Evolutionary conservation across 495 filamentous ascomycete species (phyloP).

Genomic region (Aspergillus sclerotiicarbonarius): DNA sequence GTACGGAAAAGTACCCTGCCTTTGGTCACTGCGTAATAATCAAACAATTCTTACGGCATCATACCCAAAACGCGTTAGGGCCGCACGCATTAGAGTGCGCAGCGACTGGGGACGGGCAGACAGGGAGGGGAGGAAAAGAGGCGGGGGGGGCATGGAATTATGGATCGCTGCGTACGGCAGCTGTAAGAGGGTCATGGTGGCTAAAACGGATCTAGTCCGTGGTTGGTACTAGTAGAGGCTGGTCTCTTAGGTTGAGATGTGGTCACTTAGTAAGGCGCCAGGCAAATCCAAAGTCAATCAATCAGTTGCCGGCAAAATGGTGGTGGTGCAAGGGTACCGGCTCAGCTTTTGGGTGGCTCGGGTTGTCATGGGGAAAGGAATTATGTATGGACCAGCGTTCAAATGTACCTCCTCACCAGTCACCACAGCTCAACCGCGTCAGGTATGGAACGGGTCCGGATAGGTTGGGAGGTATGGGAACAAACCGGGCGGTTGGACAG

Average conservation of each 20-base stretch:
- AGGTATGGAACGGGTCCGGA: constrained; percentile 18
- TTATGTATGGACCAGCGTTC: no score
- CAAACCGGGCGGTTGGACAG: constrained; percentile 15
- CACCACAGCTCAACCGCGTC: neutral
- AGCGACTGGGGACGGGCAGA: constrained; percentile 3
- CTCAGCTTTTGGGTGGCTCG: constrained; percentile 7
- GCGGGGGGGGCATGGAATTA: constrained; percentile 8
- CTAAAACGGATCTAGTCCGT: neutral
- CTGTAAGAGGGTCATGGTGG: constrained; percentile 3
- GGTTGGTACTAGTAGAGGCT: neutral
- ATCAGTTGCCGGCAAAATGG: neutral
- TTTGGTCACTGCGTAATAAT: constrained; percentile 8
- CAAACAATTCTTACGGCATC: constrained; percentile 13
- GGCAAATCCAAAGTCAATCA: constrained; percentile 2
- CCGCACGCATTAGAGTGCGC: neutral
- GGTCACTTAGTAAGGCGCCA: neutral
- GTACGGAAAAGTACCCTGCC: constrained; percentile 15
- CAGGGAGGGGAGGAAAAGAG: constrained; percentile 1
- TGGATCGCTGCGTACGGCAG: constrained; percentile 9
- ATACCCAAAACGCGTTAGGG: constrained; percentile 6
- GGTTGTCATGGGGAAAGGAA: constrained; percentile 2
- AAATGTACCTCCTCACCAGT: neutral
- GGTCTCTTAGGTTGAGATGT: neutral
- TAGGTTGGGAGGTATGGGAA: constrained; percentile 14
- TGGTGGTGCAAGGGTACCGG: constrained; percentile 2